Evolutionary conservation across 2,329 filamentous ascomycete genomes (phyloP), one percentile per base, ranked within the genome.

Genomic region (Chaetomium globosum): DNA sequence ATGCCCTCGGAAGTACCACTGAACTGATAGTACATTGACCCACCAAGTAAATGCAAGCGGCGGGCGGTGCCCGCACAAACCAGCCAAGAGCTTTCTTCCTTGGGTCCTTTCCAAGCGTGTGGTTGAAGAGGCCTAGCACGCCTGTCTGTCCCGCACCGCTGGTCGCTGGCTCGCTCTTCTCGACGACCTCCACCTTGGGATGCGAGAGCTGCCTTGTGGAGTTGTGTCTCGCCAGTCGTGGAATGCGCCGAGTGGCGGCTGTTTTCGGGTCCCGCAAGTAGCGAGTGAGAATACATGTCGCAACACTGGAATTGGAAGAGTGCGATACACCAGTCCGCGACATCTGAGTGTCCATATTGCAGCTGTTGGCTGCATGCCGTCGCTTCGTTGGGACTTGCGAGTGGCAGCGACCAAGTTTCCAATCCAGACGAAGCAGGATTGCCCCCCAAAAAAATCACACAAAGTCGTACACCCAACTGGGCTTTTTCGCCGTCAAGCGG

Each of bases 1-100:
- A 68, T 66, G 63, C 68, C 56, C 60, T 59, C 68, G 67, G 68
- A 71, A 65, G 71, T 73, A 72, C 71, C 71, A 61, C 66, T 55
- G 69, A 66, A 56, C 51, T 65, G 60, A 67, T 21, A 68, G 71
- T 70, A 72, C 71, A 61, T 71, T 28, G 66, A 43, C 67, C 63
- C 64, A 61, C 54, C 48, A 33, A 48, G 56, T 2, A 48, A 36
- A 53, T 28, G 36, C 57, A 21, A 57, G 52, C 43, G 30, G 36
- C 28, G 49, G 64, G 56, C 59, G 58, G 64, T 54, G 66, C 54
- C 60, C 64, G 63, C 59, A 61, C 39, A 61, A 39, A 57, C 59
- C 60, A 56, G 57, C 61, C 60, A 33, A 56, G 51, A 36, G 33
- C 33, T 36, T 36, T 36, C 33, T 36, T 36, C 13, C 39, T 36